phyloP scores from a whole-genome alignment of 768 basidiomycete genomes.

The Suillus alpinus region DNA sequence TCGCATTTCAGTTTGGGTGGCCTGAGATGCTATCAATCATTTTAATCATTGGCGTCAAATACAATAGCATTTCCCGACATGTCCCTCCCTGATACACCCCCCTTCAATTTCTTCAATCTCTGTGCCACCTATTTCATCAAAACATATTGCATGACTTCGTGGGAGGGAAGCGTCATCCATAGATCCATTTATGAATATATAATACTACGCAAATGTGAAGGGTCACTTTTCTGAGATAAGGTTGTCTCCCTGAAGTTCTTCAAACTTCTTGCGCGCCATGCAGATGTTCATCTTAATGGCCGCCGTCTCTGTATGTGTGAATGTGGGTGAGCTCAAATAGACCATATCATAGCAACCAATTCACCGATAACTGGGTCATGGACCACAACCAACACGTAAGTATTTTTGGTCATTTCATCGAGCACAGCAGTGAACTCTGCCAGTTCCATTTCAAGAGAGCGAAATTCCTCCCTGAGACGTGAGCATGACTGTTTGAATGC shows the following conservation, averaged over 20 bases:
- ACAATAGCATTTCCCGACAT: too few species aligned
- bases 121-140: not conserved
- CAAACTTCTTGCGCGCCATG: constrained; percentile 83
- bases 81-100: not conserved
- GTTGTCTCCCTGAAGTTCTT: constrained; percentile 81
- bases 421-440: constrained; percentile 85
- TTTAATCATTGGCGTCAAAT: not conserved
- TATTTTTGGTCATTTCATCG: constrained; percentile 90
- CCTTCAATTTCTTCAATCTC: not conserved
- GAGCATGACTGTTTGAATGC: constrained; percentile 91
- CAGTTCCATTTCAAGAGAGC: constrained; percentile 83
- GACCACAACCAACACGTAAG: constrained; percentile 87
- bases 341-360: constrained; percentile 16
- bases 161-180: not conserved
- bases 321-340: not conserved
- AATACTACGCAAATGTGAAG: not conserved
- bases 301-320: constrained; percentile 66
- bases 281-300: constrained; percentile 86
- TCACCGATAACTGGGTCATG: constrained; percentile 86
- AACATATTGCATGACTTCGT: not conserved
- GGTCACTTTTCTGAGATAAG: constrained; percentile 28
- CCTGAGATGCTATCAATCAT: not conserved
- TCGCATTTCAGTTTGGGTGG: constrained; percentile 10
- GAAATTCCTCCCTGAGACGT: constrained; percentile 81
- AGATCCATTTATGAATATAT: not conserved